Percentiles rank a stretch among this genome's conserved stretches.
Evolutionary conservation across 306 rosid species (phyloP).

Genomic region (Vachellia pachyceras): DNA sequence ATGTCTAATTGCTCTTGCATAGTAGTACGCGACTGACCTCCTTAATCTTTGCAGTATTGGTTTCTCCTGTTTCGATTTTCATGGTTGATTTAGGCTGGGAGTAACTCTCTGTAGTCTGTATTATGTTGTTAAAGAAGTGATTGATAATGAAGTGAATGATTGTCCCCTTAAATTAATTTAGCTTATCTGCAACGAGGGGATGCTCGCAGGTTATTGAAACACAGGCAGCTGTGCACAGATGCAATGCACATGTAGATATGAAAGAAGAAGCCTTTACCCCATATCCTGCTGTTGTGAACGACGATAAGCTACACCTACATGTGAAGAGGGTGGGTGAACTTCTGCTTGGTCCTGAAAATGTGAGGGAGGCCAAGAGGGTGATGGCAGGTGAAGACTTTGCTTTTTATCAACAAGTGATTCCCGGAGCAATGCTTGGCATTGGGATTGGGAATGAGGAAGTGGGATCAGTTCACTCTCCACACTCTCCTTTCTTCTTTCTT

Average conservation of each 20-base stretch:
- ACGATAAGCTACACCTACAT: constrained; percentile 61
- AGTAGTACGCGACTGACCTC: not conserved
- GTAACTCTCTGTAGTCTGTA: not conserved
- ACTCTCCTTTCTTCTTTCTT: constrained; percentile 74
- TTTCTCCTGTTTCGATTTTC: not conserved
- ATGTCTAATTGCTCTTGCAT: constrained; percentile 3
- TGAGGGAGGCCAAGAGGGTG: constrained; percentile 44
- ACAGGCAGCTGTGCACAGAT: constrained; percentile 74
- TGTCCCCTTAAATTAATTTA: constrained; percentile 13
- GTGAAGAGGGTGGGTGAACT: constrained; percentile 63
- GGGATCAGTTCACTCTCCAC: constrained; percentile 72
- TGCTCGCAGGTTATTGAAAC: constrained; percentile 64
- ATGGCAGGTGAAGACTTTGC: constrained; percentile 86
- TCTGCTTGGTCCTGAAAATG: constrained; percentile 66
- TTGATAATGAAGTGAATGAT: not conserved
- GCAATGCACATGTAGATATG: constrained; percentile 53
- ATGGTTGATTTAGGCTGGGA: not conserved
- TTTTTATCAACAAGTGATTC: constrained; percentile 61
- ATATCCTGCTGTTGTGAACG: constrained; percentile 52
- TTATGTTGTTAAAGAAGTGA: not conserved
- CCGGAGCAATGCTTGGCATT: constrained; percentile 54
- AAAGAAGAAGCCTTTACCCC: constrained; percentile 38
- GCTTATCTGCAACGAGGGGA: constrained; percentile 5
- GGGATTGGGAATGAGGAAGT: constrained; percentile 71
- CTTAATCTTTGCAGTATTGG: not conserved